These are phyloP conservation scores for Backusella macrospora DNA, from an alignment of 192 early-diverging fungal genomes.

Conservation along the genomic window DNA sequence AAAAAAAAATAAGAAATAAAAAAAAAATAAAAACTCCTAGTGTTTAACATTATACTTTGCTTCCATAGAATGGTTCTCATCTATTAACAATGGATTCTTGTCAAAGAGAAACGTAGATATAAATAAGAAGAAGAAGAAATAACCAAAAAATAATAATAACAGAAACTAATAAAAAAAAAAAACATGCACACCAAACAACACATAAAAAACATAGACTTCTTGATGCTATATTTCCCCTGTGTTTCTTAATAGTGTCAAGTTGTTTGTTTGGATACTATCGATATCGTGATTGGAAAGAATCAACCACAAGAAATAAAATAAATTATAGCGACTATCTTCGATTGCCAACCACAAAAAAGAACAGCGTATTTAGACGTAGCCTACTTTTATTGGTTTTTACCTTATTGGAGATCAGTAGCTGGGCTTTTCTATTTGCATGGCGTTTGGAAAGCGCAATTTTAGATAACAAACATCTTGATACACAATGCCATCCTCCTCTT, in stretches of 20 bases:
- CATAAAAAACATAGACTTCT: constrained; percentile 6
- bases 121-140: not conserved
- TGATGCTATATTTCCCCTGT: constrained; percentile 15
- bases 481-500: not conserved
- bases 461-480: constrained; percentile 5
- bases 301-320: not conserved
- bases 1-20: not conserved
- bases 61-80: constrained; percentile 1
- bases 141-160: not conserved
- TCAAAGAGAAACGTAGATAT: constrained; percentile 17
- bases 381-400: constrained; percentile 23
- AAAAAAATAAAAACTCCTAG: not conserved
- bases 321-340: constrained; percentile 23
- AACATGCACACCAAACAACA: too few species aligned
- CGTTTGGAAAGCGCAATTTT: constrained; percentile 34
- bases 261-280: not conserved
- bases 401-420: constrained; percentile 32
- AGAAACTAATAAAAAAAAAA: too few species aligned
- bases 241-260: constrained; percentile 7
- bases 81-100: constrained; percentile 13
- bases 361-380: constrained; percentile 17
- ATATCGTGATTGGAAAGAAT: not conserved
- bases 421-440: constrained; percentile 42
- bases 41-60: not conserved
- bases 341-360: constrained; percentile 28